phyloP scores from a whole-genome alignment of 441 rosid species.

The Omphalea diandra region DNA sequence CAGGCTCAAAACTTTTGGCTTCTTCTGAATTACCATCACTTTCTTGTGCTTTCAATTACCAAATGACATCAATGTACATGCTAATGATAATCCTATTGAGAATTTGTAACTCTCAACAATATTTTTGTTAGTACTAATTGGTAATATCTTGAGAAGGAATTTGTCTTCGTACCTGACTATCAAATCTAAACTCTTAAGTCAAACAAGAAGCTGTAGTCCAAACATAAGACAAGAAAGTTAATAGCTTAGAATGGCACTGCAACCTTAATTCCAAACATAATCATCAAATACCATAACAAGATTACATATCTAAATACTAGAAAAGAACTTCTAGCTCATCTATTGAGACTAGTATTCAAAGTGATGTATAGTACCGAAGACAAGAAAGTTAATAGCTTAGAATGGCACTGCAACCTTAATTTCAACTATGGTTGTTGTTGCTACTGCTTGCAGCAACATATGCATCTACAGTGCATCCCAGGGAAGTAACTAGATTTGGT shows the following conservation, averaged over 20 bases:
- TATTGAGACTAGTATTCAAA: no score
- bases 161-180: not conserved
- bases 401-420: slow-evolving; percentile 3
- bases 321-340: no score
- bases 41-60: no score
- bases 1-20: not conserved
- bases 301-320: not conserved
- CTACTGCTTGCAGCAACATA: not conserved
- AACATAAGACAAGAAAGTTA: not conserved
- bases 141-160: no score
- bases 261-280: no score
- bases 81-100: no score
- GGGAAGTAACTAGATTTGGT: not conserved
- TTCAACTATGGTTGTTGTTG: not conserved
- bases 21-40: no score
- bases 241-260: no score
- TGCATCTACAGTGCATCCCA: slow-evolving; percentile 13
- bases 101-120: no score
- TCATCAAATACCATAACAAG: not conserved
- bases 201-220: not conserved
- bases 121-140: no score
- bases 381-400: not conserved
- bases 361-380: no score
- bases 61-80: no score
- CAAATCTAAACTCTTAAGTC: not conserved